Percentiles rank a stretch among this genome's conserved stretches.
Conservation (phyloP, 495 filamentous ascomycete genomes). For the Penicillium canariense region DNA sequence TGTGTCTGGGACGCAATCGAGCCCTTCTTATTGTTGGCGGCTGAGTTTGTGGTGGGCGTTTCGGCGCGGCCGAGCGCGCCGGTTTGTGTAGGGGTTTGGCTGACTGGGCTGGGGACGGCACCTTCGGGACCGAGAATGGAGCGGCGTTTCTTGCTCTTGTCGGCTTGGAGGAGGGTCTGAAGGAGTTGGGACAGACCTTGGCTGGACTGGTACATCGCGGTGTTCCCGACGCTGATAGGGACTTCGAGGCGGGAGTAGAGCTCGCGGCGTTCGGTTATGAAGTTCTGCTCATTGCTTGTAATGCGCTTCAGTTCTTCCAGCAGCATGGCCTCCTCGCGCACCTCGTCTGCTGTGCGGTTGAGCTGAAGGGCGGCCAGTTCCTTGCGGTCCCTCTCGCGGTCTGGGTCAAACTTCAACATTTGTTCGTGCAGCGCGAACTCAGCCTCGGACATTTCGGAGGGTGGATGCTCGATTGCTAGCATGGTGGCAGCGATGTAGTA, state of each 20-base stretch:
- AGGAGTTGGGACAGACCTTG: constrained; percentile 75
- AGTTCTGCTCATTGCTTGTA: constrained; percentile 70
- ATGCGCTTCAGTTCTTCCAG: constrained; percentile 89
- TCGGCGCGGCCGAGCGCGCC: constrained; percentile 35
- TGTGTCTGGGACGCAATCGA: constrained; percentile 35
- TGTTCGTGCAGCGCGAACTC: constrained; percentile 80
- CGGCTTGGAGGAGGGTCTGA: constrained; percentile 70
- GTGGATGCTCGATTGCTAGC: constrained; percentile 78
- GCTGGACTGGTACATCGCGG: constrained; percentile 70
- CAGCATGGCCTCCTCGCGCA: constrained; percentile 84
- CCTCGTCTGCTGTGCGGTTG: constrained; percentile 77
- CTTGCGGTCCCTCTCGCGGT: constrained; percentile 74
- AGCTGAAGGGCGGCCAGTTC: constrained; percentile 77
- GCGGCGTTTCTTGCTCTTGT: constrained; percentile 83
- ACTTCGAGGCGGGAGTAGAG: constrained; percentile 85
- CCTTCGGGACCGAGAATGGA: constrained; percentile 59
- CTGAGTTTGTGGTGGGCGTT: constrained; percentile 34
- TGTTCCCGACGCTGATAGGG: constrained; percentile 65
- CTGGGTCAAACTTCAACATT: constrained; percentile 80
- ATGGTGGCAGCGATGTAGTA: constrained; percentile 81
- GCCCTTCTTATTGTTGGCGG: constrained; percentile 55
- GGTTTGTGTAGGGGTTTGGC: constrained; percentile 47
- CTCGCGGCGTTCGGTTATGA: constrained; percentile 84
- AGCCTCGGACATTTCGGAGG: constrained; percentile 77
- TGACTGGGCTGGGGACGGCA: constrained; percentile 45